These are phyloP conservation scores for Trichoderma asperelloides DNA, from an alignment of 495 filamentous ascomycete genomes.

Conservation along the genomic window DNA sequence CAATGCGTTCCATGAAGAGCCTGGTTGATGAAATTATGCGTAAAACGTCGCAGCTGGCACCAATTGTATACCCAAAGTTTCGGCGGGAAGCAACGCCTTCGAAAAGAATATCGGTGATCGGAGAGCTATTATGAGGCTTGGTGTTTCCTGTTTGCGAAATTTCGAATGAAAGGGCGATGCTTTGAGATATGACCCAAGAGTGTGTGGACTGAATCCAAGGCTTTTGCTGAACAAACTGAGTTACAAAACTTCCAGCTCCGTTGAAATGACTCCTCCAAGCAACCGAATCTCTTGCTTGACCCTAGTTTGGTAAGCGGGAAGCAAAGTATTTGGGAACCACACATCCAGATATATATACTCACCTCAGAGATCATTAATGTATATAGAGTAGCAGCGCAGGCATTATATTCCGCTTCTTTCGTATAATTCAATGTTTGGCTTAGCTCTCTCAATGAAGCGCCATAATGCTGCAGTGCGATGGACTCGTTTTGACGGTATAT, in stretches of 20 bases:
- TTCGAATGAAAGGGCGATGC: background rate
- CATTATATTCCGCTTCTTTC: background rate
- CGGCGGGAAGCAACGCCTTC: background rate
- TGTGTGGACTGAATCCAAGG: background rate
- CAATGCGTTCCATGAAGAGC: background rate
- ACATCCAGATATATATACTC: background rate
- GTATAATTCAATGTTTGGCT: background rate
- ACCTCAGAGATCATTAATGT: conserved; percentile 1
- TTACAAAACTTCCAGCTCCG: background rate
- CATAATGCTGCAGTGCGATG: background rate
- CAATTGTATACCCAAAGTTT: background rate
- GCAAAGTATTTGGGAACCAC: background rate
- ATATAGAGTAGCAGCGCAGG: conserved; percentile 3
- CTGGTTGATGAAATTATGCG: background rate
- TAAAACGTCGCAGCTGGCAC: background rate
- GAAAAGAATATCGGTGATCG: background rate
- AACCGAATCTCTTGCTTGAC: background rate
- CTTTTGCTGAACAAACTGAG: background rate
- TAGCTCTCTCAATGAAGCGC: background rate
- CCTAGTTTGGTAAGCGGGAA: background rate
- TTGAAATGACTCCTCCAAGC: background rate
- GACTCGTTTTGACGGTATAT: background rate
- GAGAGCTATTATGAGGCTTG: background rate
- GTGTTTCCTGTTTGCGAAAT: background rate
- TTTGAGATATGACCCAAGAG: conserved; percentile 1